Base-by-base conservation (phyloP, 495 filamentous ascomycete genomes). In the Aspergillus ostianus region DNA sequence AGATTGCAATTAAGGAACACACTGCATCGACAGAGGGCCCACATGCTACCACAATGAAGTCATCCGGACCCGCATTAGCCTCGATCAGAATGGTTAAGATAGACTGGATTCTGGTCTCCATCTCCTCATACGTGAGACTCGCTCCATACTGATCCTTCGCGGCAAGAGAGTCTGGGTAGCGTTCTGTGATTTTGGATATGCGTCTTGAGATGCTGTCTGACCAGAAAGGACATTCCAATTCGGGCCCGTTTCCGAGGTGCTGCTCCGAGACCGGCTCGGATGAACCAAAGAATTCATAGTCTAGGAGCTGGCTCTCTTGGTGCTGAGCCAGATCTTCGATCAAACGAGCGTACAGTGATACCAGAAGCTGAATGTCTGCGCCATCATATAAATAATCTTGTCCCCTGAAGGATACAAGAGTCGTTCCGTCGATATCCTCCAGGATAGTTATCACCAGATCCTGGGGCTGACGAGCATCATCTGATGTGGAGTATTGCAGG, bases 331-430 rank as follows among this genome's bases (percentile, higher is more conserved):
- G 20, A 18, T 8, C 45, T 7, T 55, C 17, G n/a, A 55, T 17
- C 18, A 55, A 36, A 23, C 53, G 50, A 12, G 47, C 50, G 32
- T 73, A 79, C 20, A 60, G 68, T 2, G 67, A 62, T 32, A 74
- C 51, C 13, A 75, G 50, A 15, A 72, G 59, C 18, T 72, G 55
- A 0, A 65, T 67, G 47, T 64, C 64, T 6, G 64, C 60, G 30
- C 51, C 30, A 7, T 47, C 59, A 59, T 75, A 75, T 3, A 75
- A 27, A 26, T 64, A 54, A 4, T 67, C 55, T 48, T 73, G 70
- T 0, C 51, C 64, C 0, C 30, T 56, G 49, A 21, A 71, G 19
- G 36, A 57, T 53, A 59, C 6, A 12, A 53, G 18, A 2, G 23
- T 32, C 9, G 49, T 51, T 7, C 36, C 52, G 15, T 41, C 36